Conservation (phyloP, 495 filamentous ascomycete species). For the Amorphotheca resinae region DNA sequence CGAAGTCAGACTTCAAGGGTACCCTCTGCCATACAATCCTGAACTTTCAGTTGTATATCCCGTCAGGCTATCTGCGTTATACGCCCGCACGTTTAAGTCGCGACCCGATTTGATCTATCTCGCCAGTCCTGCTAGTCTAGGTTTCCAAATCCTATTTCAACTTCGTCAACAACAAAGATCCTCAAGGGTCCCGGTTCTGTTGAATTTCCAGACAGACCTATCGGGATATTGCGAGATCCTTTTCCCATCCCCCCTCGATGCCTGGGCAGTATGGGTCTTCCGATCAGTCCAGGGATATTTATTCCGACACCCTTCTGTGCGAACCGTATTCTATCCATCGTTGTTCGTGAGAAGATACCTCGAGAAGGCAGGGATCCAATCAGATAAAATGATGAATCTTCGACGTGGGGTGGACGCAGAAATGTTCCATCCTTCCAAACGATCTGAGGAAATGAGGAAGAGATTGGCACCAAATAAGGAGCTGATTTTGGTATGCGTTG, state of each 20-base stretch:
- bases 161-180: constrained; percentile 34
- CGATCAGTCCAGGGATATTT: constrained; percentile 44
- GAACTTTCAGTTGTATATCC: constrained; percentile 51
- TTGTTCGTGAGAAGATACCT: constrained; percentile 43
- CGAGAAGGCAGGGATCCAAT: constrained; percentile 33
- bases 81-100: constrained; percentile 33
- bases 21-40: constrained; percentile 52
- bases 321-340: constrained; percentile 51
- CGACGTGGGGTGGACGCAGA: constrained; percentile 48
- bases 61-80: constrained; percentile 42
- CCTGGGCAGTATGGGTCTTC: constrained; percentile 41
- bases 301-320: constrained; percentile 41
- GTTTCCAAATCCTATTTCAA: constrained; percentile 50
- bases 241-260: constrained; percentile 42
- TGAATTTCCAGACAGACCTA: constrained; percentile 56
- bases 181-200: constrained; percentile 38
- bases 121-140: constrained; percentile 49
- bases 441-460: constrained; percentile 33
- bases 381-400: constrained; percentile 37
- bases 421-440: constrained; percentile 37
- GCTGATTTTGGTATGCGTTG: constrained; percentile 45
- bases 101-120: constrained; percentile 47
- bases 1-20: constrained; percentile 42
- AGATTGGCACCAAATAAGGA: constrained; percentile 43
- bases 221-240: constrained; percentile 49